Evolutionary conservation across 2,329 filamentous ascomycete species (phyloP).

Genomic region (Diaporthe helianthi): DNA sequence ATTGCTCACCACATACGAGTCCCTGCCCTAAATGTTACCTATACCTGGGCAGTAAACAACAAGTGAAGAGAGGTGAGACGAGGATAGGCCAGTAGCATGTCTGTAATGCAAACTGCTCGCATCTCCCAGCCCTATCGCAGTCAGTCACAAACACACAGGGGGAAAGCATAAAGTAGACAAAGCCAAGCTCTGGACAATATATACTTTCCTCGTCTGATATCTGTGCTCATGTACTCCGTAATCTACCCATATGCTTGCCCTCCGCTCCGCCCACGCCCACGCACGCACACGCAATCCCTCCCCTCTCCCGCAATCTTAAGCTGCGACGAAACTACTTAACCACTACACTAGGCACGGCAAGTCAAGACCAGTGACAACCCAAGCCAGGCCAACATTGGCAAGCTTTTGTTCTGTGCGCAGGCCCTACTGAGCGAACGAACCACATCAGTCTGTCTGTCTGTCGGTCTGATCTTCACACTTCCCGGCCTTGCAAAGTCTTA

Average conservation of each 20-base stretch:
- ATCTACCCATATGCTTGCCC: too few species aligned
- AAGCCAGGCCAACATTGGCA: background rate
- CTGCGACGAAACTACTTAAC: constrained; percentile 11
- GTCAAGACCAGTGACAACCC: background rate
- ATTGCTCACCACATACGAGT: background rate
- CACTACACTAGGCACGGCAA: too few species aligned
- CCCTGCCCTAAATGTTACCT: background rate
- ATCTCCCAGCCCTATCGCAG: background rate
- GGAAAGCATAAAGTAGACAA: background rate
- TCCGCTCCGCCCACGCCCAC: too few species aligned
- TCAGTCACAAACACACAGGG: background rate
- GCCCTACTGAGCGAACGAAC: background rate
- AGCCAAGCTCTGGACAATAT: background rate
- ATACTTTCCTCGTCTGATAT: constrained; percentile 3
- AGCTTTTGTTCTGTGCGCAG: background rate
- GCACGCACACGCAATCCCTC: too few species aligned
- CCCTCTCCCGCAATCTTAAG: background rate
- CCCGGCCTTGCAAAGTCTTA: constrained; percentile 15
- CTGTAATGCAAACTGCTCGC: background rate
- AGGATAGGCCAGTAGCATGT: background rate
- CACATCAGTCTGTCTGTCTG: too few species aligned
- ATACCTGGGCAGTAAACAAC: background rate
- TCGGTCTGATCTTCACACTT: constrained; percentile 20
- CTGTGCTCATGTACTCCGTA: background rate
- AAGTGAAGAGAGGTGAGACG: background rate